Percentiles rank a stretch among this genome's conserved stretches.
phyloP scores from a whole-genome alignment of 345 rosid species.

The Bruguiera parviflora region DNA sequence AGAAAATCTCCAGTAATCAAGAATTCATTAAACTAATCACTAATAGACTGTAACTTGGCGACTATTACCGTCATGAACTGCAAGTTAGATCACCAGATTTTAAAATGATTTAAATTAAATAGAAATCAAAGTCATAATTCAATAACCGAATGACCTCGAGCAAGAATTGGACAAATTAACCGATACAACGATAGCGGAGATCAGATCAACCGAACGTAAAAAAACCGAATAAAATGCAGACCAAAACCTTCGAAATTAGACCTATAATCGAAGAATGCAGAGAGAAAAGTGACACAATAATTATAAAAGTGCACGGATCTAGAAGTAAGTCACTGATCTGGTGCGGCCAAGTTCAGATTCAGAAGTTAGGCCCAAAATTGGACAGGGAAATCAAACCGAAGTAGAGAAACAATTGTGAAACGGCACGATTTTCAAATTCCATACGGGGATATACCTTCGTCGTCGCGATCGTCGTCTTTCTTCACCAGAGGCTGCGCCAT shows the following conservation, averaged over 20 bases:
- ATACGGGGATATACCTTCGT: constrained; percentile 56
- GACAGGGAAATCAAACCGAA: constrained; percentile 12
- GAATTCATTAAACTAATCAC: too few species aligned
- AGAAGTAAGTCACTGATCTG: constrained; percentile 39
- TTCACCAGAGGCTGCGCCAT: constrained; percentile 97
- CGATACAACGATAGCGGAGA: neutral
- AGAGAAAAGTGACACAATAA: neutral
- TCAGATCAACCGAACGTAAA: constrained; percentile 30
- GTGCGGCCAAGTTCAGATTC: constrained; percentile 9
- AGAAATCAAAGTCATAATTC: constrained; percentile 26
- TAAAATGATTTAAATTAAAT: constrained; percentile 5
- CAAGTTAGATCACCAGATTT: constrained; percentile 15
- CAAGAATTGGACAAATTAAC: neutral
- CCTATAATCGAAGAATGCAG: constrained; percentile 1
- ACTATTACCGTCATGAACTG: neutral
- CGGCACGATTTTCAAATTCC: neutral
- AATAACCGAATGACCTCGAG: neutral
- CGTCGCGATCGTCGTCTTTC: constrained; percentile 98
- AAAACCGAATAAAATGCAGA: constrained; percentile 11
- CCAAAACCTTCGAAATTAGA: neutral
- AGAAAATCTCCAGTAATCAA: too few species aligned
- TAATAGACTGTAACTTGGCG: too few species aligned
- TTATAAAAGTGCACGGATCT: constrained; percentile 43
- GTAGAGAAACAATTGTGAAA: neutral
- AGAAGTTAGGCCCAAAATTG: neutral